Percentiles rank a stretch among this genome's conserved stretches.
These are phyloP conservation scores for Eucalyptus fibrosa DNA, from an alignment of 345 rosid species.

Conservation along the genomic window DNA sequence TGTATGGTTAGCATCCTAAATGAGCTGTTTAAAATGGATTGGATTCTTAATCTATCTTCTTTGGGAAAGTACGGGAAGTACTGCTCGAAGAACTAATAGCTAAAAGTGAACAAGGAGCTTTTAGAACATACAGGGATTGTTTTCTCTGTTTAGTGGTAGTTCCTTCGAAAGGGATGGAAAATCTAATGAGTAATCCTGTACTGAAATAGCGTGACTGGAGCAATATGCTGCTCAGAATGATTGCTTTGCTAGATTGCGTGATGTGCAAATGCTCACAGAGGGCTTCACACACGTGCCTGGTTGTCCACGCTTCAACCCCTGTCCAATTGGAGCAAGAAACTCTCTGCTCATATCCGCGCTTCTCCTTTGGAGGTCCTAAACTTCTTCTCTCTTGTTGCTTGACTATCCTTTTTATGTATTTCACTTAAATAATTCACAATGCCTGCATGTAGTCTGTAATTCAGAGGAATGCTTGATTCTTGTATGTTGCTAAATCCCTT, in stretches of 20 bases:
- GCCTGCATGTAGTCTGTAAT: no score
- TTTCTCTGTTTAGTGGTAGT: not conserved
- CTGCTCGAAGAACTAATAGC: not conserved
- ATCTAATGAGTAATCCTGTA: not conserved
- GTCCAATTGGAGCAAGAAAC: no score
- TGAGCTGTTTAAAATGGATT: not conserved
- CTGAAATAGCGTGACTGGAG: not conserved
- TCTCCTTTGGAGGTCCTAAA: no score
- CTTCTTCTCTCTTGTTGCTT: no score
- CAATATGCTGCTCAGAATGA: not conserved
- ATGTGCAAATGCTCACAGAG: no score
- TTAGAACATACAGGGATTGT: not conserved
- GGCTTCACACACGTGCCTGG: fast-evolving
- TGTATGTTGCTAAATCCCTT: not conserved
- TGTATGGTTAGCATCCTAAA: not conserved
- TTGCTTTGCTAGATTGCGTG: not conserved
- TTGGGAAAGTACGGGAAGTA: no score
- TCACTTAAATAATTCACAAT: no score
- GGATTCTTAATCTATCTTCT: not conserved
- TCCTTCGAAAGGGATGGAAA: not conserved
- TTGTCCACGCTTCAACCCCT: no score
- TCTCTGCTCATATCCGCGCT: no score
- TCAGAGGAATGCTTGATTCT: constrained; percentile 44
- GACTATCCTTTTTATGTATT: no score
- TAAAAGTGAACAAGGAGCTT: not conserved